phyloP scores from a whole-genome alignment of 345 rosid species.

The Clausena lansium region DNA sequence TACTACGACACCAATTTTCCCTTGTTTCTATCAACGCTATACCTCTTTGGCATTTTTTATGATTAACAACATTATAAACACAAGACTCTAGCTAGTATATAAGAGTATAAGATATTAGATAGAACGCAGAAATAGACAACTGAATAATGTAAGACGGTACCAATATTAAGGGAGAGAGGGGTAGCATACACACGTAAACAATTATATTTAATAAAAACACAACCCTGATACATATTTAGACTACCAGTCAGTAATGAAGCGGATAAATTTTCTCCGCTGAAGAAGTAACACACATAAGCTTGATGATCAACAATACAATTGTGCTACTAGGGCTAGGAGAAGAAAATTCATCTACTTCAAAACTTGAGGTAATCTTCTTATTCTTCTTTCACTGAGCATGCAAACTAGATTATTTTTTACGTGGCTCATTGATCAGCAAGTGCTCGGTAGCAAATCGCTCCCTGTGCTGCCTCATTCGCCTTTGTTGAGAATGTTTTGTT shows the following conservation, averaged over 20 bases:
- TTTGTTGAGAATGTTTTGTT: conserved; percentile 56
- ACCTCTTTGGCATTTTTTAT: too few relatives aligned
- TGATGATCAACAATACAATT: background rate
- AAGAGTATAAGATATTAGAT: too few relatives aligned
- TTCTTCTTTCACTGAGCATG: conserved; percentile 1
- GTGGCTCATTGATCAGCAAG: conserved; percentile 37
- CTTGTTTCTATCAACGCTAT: too few relatives aligned
- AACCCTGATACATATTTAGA: conserved; percentile 13
- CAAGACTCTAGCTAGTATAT: too few relatives aligned
- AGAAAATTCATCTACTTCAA: conserved; percentile 77
- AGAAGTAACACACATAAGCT: background rate
- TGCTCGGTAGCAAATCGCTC: conserved; percentile 75
- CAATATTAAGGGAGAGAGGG: background rate
- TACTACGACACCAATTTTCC: too few relatives aligned
- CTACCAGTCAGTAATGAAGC: conserved; percentile 52
- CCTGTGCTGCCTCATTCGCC: conserved; percentile 23
- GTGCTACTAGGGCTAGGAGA: conserved; percentile 6
- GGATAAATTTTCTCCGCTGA: conserved; percentile 55
- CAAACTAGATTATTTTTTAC: conserved; percentile 11
- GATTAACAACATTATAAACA: too few relatives aligned
- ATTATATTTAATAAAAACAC: background rate
- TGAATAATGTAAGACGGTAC: background rate
- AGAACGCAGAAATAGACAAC: too few relatives aligned
- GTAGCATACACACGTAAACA: background rate
- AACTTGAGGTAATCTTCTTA: conserved; percentile 30